Percentiles rank a stretch among this genome's conserved stretches.
These are phyloP conservation scores for Ceratocystis harringtonii DNA, from an alignment of 2,329 filamentous ascomycete species.

Conservation along the genomic window DNA sequence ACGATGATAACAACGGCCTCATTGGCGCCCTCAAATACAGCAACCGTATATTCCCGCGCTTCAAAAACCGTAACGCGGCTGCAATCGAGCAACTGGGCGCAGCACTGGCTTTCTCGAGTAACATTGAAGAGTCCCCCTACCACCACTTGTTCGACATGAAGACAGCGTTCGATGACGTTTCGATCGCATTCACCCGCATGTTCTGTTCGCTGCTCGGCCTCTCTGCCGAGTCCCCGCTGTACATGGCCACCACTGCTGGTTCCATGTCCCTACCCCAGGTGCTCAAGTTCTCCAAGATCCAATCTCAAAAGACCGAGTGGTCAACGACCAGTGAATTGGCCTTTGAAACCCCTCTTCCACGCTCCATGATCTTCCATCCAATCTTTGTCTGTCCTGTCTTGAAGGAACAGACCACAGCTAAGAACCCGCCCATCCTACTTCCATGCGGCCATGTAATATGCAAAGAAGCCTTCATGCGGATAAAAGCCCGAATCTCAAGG, in stretches of 20 bases:
- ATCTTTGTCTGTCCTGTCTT: slow-evolving; percentile 97
- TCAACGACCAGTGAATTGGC: slow-evolving; percentile 81
- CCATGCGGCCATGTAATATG: slow-evolving; percentile 91
- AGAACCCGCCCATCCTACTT: slow-evolving; percentile 93
- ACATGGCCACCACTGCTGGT: slow-evolving; percentile 82
- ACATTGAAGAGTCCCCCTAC: slow-evolving; percentile 67
- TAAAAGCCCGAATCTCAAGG: slow-evolving; percentile 55
- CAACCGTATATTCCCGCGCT: slow-evolving; percentile 54
- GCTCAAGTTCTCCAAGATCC: slow-evolving; percentile 74
- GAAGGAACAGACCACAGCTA: slow-evolving; percentile 87
- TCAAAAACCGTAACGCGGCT: slow-evolving; percentile 56
- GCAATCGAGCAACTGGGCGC: slow-evolving; percentile 72
- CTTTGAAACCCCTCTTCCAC: slow-evolving; percentile 50
- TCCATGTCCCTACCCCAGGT: slow-evolving; percentile 80
- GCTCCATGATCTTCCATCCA: slow-evolving; percentile 63
- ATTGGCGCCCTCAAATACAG: slow-evolving; percentile 62
- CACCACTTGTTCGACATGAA: slow-evolving; percentile 58
- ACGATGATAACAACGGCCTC: slow-evolving; percentile 39
- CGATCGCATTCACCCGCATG: slow-evolving; percentile 77
- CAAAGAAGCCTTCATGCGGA: slow-evolving; percentile 61
- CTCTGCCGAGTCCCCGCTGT: slow-evolving; percentile 81
- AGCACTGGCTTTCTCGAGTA: slow-evolving; percentile 64
- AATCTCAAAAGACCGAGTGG: slow-evolving; percentile 88
- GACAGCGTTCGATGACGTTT: slow-evolving; percentile 66
- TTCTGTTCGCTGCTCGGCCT: slow-evolving; percentile 87